Evolutionary conservation across 2,329 filamentous ascomycete genomes (phyloP).

Genomic region (Truncatella angustata): DNA sequence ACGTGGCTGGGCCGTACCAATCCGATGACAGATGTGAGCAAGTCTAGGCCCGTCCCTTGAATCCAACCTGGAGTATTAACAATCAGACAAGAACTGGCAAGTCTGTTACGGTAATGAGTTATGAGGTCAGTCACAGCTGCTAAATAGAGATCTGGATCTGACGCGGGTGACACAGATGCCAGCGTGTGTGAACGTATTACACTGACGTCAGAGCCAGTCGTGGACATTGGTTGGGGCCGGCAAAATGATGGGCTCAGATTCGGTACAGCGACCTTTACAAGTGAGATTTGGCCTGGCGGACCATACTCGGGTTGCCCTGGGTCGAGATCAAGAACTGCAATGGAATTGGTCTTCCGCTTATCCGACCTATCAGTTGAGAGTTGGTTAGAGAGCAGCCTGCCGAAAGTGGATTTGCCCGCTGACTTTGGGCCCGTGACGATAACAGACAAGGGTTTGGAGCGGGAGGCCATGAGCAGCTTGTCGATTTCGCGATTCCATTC

Average conservation of each 20-base stretch:
- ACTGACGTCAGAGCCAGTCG: conserved; percentile 29
- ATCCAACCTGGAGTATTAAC: conserved; percentile 77
- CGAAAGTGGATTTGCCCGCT: conserved; percentile 75
- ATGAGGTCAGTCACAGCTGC: conserved; percentile 64
- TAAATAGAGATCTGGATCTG: conserved; percentile 66
- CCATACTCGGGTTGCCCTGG: conserved; percentile 76
- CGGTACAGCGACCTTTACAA: conserved; percentile 58
- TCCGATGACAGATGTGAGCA: conserved; percentile 57
- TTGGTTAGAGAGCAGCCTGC: conserved; percentile 63
- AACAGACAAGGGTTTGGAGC: conserved; percentile 37
- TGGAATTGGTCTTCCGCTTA: conserved; percentile 23
- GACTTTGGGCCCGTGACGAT: conserved; percentile 70
- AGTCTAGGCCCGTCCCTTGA: conserved; percentile 65
- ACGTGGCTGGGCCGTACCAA: conserved; percentile 57
- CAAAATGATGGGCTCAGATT: conserved; percentile 68
- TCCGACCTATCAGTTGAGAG: conserved; percentile 50
- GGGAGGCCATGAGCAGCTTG: conserved; percentile 37
- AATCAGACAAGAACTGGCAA: conserved; percentile 54
- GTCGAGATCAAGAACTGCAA: conserved; percentile 72
- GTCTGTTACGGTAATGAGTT: conserved; percentile 49
- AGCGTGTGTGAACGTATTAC: conserved; percentile 64
- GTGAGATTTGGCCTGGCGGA: conserved; percentile 66
- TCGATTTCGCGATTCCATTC: conserved; percentile 62
- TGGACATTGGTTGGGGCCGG: conserved; percentile 44
- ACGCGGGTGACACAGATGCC: conserved; percentile 62